These are phyloP conservation scores for Mycena pura DNA, from an alignment of 768 basidiomycete species.

Conservation along the genomic window DNA sequence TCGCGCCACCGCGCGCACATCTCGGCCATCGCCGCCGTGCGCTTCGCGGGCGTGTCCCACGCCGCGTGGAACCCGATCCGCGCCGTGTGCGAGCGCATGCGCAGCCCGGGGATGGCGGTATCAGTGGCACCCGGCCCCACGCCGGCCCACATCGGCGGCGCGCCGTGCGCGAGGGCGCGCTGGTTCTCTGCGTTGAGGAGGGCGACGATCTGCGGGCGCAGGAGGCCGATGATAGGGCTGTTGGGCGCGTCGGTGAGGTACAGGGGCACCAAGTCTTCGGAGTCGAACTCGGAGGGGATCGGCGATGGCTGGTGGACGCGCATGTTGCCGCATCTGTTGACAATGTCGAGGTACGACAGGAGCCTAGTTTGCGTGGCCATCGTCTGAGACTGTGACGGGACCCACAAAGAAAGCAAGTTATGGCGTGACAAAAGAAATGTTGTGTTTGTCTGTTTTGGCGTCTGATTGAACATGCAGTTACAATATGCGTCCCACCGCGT, in stretches of 20 bases:
- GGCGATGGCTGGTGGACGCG: constrained; percentile 41
- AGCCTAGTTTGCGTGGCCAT: background rate
- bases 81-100: constrained; percentile 17
- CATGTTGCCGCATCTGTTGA: constrained; percentile 78
- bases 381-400: background rate
- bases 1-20: constrained; percentile 83
- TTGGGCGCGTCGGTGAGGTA: constrained; percentile 55
- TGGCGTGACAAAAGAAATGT: too few relatives aligned
- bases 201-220: constrained; percentile 62
- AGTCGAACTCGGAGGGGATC: constrained; percentile 38
- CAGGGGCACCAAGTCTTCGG: constrained; percentile 61
- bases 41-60: constrained; percentile 61
- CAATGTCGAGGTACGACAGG: constrained; percentile 64
- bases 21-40: constrained; percentile 66
- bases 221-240: constrained; percentile 66
- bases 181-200: constrained; percentile 60
- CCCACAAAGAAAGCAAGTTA: background rate
- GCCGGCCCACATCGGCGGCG: constrained; percentile 48
- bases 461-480: too few relatives aligned
- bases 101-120: constrained; percentile 35
- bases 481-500: too few relatives aligned
- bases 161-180: constrained; percentile 31
- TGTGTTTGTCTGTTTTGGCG: too few relatives aligned
- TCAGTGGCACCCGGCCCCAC: too few relatives aligned
- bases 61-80: constrained; percentile 58